A percentile compares a stretch with the other conserved stretches of the same genome.
Conservation (phyloP, 2,329 filamentous ascomycete species). For the Curvularia sp. region DNA sequence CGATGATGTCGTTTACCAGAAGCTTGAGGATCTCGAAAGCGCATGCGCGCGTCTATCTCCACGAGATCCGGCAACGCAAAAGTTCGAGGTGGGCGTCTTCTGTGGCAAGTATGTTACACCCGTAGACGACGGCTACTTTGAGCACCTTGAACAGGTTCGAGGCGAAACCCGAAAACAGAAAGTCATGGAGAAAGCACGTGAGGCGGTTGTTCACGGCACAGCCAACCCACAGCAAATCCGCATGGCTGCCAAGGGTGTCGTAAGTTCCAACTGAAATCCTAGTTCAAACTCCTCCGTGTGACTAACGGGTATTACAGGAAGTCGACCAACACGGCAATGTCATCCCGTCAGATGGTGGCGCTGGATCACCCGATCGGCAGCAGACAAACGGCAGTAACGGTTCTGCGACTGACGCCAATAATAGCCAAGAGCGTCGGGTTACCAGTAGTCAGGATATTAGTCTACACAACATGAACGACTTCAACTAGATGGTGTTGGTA, state of each 20-base stretch:
- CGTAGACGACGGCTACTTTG: constrained; percentile 81
- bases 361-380: constrained; percentile 34
- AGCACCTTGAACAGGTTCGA: constrained; percentile 74
- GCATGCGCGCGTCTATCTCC: constrained; percentile 77
- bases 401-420: constrained; percentile 24
- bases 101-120: constrained; percentile 85
- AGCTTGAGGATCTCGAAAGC: constrained; percentile 77
- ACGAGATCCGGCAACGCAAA: constrained; percentile 60
- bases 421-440: constrained; percentile 44
- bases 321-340: constrained; percentile 64
- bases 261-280: constrained; percentile 24
- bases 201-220: constrained; percentile 68
- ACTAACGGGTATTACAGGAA: constrained; percentile 39
- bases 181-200: constrained; percentile 68
- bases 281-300: not conserved
- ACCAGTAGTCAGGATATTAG: constrained; percentile 64
- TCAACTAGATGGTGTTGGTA: constrained; percentile 25
- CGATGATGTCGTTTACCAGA: constrained; percentile 78
- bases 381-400: constrained; percentile 30
- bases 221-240: constrained; percentile 67
- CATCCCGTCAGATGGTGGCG: constrained; percentile 55
- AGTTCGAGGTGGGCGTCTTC: constrained; percentile 93
- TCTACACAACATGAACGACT: constrained; percentile 63
- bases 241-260: constrained; percentile 68
- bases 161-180: constrained; percentile 74